Percentiles rank a stretch among this genome's conserved stretches.
These are phyloP conservation scores for Pleurotus tuber-regium DNA, from an alignment of 768 basidiomycete genomes.

Conservation along the genomic window DNA sequence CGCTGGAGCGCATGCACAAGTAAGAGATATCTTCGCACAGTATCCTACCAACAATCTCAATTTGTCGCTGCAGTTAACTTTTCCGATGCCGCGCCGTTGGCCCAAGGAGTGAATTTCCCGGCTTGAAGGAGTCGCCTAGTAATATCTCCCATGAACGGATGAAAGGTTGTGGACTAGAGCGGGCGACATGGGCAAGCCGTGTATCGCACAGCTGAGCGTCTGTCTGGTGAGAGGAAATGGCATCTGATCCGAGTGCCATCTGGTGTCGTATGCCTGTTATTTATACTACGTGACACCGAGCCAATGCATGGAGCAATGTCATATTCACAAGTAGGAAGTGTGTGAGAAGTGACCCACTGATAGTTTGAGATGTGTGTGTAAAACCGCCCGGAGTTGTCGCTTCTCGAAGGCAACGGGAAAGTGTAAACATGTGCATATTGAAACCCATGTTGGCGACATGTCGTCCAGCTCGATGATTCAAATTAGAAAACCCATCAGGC, in stretches of 20 bases:
- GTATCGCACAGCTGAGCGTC: background rate
- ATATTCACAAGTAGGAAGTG: constrained; percentile 8
- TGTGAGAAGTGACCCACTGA: constrained; percentile 10
- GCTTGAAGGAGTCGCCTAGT: constrained; percentile 28
- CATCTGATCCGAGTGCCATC: constrained; percentile 9
- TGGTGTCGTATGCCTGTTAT: constrained; percentile 4
- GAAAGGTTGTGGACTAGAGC: background rate
- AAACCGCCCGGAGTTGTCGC: constrained; percentile 9
- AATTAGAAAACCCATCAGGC: constrained; percentile 10
- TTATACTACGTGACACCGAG: constrained; percentile 9
- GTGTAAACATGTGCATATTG: constrained; percentile 10
- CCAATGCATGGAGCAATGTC: constrained; percentile 7
- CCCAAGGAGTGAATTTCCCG: constrained; percentile 89
- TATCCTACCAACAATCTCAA: background rate
- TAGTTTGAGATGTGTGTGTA: constrained; percentile 8
- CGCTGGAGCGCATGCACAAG: constrained; percentile 88
- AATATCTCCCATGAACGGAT: background rate
- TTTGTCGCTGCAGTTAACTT: constrained; percentile 64
- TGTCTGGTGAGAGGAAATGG: background rate
- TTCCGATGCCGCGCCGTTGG: constrained; percentile 83
- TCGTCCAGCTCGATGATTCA: constrained; percentile 2
- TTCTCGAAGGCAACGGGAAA: constrained; percentile 8
- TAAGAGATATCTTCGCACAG: constrained; percentile 22
- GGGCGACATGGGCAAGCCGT: background rate
- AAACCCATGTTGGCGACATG: constrained; percentile 10